Base-by-base conservation (phyloP, 345 rosid species). In the Citropsis articulata region DNA sequence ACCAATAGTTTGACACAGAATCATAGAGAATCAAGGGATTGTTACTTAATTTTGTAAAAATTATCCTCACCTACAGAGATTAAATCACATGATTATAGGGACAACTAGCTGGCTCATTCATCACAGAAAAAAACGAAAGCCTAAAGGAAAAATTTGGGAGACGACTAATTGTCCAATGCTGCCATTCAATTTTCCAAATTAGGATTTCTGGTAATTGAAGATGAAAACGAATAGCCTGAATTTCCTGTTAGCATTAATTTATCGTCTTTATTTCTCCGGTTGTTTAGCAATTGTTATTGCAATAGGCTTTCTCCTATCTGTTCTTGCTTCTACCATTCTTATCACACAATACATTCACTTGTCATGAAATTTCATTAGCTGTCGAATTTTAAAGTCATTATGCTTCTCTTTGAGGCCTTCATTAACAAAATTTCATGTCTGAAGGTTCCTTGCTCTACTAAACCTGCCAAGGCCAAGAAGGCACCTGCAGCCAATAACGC, bases 371-470 rank as follows among this genome's bases (percentile, higher is more conserved):
- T 18, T 4, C 57, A 53, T 18, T 53, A 1, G 57, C 7, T 53
- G 7, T 19, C 18, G 57, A 53, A 53, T 18, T 50, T 53, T 18
- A 53, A 28, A 30, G 36, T 5, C 35, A 18, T 16, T 30, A 18
- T 65, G 57, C 19, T 42, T 69, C 56, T 40, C 25, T 60, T 74
- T 42, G 31, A 56, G 28, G 18, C 16, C 55, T 35, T 35, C 48
- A 63, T 62, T 13, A n/a, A 61, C 36, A 42, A 21, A 80, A 67
- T 81, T 73, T 77, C 33, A 22, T 69, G 10, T 55, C 14, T 84
- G 67, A 74, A 92, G 97, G 92, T 77, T 75, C 85, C 85, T 50
- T 83, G 84, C 66, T 85, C 90, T 2, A 86, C 85, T 55, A 92
- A 91, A 80, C 35, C 90, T 79, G 86, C 89, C 7, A 89, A 89